These are phyloP conservation scores for Dothideomycetes sp. DNA, from an alignment of 2,329 filamentous ascomycete species.

Conservation along the genomic window DNA sequence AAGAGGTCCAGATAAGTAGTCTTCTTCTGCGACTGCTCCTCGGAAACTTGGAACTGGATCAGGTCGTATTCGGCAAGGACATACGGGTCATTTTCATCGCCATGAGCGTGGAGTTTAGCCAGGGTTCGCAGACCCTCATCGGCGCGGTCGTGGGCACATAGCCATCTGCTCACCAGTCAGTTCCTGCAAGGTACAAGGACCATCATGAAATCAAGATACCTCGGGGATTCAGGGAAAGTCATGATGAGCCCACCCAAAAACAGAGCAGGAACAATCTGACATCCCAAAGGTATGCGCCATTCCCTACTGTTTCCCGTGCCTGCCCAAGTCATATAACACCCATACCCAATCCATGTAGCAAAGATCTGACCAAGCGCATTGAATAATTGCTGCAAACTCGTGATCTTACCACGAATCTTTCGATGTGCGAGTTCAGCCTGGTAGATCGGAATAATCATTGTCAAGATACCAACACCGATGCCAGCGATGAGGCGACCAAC, in stretches of 20 bases:
- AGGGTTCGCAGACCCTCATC: conserved; percentile 28
- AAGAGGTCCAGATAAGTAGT: conserved; percentile 21
- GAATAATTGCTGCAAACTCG: conserved; percentile 28
- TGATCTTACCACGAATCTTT: conserved; percentile 20
- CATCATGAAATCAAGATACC: no score
- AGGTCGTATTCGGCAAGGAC: conserved; percentile 21
- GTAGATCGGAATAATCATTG: conserved; percentile 62
- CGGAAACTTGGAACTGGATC: conserved; percentile 19
- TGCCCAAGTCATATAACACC: conserved; percentile 17
- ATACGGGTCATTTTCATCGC: conserved; percentile 19
- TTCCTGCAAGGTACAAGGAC: no score
- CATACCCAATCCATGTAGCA: conserved; percentile 34
- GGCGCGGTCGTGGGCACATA: conserved; percentile 31
- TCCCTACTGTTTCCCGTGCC: conserved; percentile 18
- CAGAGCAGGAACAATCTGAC: conserved; percentile 18
- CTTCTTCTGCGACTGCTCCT: conserved; percentile 19
- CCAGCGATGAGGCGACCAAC: conserved; percentile 19
- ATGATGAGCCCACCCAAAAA: conserved; percentile 21
- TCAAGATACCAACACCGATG: conserved; percentile 39
- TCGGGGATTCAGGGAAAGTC: conserved; percentile 36
- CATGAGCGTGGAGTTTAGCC: conserved; percentile 19
- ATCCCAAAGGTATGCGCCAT: conserved; percentile 20
- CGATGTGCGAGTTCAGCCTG: conserved; percentile 60
- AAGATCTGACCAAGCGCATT: conserved; percentile 60
- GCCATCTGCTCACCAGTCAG: no score